Evolutionary conservation across 2,329 filamentous ascomycete species (phyloP).

Genomic region (Sclerotinia spermophila): DNA sequence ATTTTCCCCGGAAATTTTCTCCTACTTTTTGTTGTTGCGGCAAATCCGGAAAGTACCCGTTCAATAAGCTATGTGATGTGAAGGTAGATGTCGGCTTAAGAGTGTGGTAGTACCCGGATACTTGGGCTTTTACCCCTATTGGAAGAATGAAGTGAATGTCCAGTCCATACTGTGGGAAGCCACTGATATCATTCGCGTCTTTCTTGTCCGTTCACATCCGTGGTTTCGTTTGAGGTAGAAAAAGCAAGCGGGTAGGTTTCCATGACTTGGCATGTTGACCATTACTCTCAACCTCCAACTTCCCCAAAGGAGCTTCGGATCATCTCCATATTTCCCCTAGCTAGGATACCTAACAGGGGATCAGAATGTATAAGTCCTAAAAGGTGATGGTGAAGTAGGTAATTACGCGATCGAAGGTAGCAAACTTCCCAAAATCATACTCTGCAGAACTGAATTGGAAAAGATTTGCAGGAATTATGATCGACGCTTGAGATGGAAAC

Average conservation of each 20-base stretch:
- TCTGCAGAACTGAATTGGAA: background rate
- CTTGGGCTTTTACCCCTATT: background rate
- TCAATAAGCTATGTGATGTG: background rate
- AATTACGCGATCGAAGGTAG: background rate
- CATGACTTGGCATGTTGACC: background rate
- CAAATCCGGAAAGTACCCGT: background rate
- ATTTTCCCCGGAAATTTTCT: background rate
- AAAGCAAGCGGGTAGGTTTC: background rate
- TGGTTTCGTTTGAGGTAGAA: background rate
- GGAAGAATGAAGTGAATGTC: background rate
- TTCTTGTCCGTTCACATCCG: background rate
- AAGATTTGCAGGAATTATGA: background rate
- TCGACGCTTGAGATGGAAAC: background rate
- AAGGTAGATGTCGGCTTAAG: background rate
- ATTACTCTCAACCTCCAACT: background rate
- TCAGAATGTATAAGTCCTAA: background rate
- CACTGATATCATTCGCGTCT: background rate
- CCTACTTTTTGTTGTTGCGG: background rate
- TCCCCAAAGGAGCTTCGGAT: background rate
- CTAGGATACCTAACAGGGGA: background rate
- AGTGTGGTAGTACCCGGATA: background rate
- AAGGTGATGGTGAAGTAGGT: no score
- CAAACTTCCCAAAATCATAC: background rate
- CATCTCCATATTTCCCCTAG: background rate
- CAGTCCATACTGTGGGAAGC: background rate